Evolutionary conservation across 768 basidiomycete species (phyloP).

Genomic region (Pulveroboletus sp.): DNA sequence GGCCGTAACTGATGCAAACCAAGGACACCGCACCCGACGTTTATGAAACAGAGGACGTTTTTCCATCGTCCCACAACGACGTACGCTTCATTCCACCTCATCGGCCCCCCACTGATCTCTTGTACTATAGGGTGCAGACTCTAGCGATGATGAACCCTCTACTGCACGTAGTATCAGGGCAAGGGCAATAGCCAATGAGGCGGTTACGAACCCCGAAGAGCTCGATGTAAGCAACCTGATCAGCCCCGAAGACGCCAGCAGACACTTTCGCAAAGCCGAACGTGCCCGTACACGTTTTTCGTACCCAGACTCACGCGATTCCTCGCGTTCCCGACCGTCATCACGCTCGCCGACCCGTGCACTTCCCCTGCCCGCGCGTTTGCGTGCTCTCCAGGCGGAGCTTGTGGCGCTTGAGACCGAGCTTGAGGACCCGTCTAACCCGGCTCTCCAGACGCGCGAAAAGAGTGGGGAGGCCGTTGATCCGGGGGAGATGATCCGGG

Average conservation of each 20-base stretch:
- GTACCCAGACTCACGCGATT: constrained; percentile 58
- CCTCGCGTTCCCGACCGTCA: constrained; percentile 37
- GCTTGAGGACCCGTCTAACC: constrained; percentile 78
- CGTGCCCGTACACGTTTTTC: constrained; percentile 59
- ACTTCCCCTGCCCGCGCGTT: constrained; percentile 52
- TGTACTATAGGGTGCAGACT: constrained; percentile 51
- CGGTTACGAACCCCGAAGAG: constrained; percentile 51
- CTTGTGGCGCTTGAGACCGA: constrained; percentile 77
- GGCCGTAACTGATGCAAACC: constrained; percentile 1
- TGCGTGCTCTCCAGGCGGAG: constrained; percentile 73
- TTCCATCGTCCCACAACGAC: constrained; percentile 49
- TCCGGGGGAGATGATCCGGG: constrained; percentile 73
- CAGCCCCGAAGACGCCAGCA: constrained; percentile 63
- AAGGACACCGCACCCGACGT: constrained; percentile 91
- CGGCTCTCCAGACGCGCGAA: constrained; percentile 56
- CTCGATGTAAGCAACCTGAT: constrained; percentile 67
- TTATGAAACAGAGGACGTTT: constrained; percentile 86
- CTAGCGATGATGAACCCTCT: constrained; percentile 62
- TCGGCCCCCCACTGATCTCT: constrained; percentile 6
- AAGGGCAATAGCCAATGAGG: constrained; percentile 33
- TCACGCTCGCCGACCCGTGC: constrained; percentile 32
- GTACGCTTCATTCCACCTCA: constrained; percentile 36
- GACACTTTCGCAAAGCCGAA: constrained; percentile 71
- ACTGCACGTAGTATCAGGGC: constrained; percentile 37
- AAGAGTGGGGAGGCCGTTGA: constrained; percentile 53